Evolutionary conservation across 345 rosid genomes (phyloP), one percentile per base, ranked within the genome.

Genomic region (Nasturtium officinale): DNA sequence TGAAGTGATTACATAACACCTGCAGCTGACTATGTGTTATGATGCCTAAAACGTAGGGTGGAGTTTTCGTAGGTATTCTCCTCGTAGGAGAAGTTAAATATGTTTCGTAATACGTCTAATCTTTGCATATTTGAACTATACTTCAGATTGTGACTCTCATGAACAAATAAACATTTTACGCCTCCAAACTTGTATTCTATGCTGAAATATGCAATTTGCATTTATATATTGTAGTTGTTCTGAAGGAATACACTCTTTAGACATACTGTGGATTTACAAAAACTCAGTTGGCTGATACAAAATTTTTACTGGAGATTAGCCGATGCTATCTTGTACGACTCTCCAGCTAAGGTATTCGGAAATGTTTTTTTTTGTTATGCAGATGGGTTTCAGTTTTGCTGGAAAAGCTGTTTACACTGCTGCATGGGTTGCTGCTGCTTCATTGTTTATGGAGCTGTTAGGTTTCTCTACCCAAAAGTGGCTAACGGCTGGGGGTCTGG

Each of bases 401-500:
- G 97, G 96, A 76, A 95, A 91, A 86, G 92, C 96, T 75, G 73
- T 90, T 76, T 90, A 88, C 69, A 77, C 89, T 75, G 93, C 93
- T 23, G 96, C 90, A 25, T 91, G 99, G 98, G 84, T 95, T 58
- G 98, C 90, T 79, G 94, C 96, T 53, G 82, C 84, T 57, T 85
- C 99, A 68, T 81, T 95, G 80, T 95, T 91, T 81, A 90, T 90
- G 96, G 98, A 95, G 81, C 85, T 95, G 77, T 83, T 91, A 43
- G 97, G 97, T 70, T 91, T 91, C 82, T 88, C 96, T 58, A 85
- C 99, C 76, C 97, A 95, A 82, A 95, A 79, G 80, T 88, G 96
- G 94, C 73, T 95, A 56, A 95, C 99, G 2, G 96, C 96, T 73
- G 99, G 99, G 45, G 97, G 99, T 78, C 87, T 95, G 74, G 99